A percentile compares a stretch with the other conserved stretches of the same genome.
Conservation (phyloP, 352 stramenopile genomes). For the Elongisporangium undulatum region DNA sequence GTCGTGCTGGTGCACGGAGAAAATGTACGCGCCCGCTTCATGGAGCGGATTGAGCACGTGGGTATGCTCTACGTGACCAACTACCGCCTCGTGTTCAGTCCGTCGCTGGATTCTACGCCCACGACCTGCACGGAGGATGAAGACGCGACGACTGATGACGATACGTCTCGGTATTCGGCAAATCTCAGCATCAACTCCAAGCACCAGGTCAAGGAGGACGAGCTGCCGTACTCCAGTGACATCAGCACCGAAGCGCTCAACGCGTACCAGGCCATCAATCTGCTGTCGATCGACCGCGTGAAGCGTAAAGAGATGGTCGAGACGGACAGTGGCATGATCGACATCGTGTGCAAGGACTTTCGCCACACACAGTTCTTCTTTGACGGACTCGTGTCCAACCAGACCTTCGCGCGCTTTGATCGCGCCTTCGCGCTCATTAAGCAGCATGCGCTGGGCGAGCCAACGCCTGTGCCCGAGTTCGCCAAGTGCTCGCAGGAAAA, state of each 20-base stretch:
- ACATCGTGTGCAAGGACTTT: slow-evolving; percentile 80
- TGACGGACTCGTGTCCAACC: slow-evolving; percentile 63
- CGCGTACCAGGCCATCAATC: slow-evolving; percentile 66
- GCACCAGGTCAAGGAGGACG: slow-evolving; percentile 31
- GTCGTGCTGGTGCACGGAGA: slow-evolving; percentile 57
- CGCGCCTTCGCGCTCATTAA: slow-evolving; percentile 53
- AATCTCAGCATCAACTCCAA: slow-evolving; percentile 18
- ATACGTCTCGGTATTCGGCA: slow-evolving; percentile 9
- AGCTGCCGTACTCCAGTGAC: slow-evolving; percentile 39
- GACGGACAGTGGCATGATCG: slow-evolving; percentile 62
- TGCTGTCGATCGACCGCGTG: slow-evolving; percentile 65
- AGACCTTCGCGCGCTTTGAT: slow-evolving; percentile 79
- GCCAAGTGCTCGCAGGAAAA: slow-evolving; percentile 54
- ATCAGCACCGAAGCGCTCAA: slow-evolving; percentile 27
- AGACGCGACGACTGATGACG: not conserved
- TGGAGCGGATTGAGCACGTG: slow-evolving; percentile 38
- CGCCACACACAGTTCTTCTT: slow-evolving; percentile 75
- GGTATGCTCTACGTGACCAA: slow-evolving; percentile 78
- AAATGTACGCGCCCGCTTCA: slow-evolving; percentile 51
- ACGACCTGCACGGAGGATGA: slow-evolving; percentile 4
- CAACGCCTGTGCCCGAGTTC: slow-evolving; percentile 36
- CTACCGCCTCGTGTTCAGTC: slow-evolving; percentile 77
- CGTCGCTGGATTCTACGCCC: slow-evolving; percentile 4
- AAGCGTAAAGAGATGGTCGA: slow-evolving; percentile 78
- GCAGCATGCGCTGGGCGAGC: slow-evolving; percentile 57